Evolutionary conservation across 2,329 filamentous ascomycete species (phyloP).

Genomic region (Boeremia lycopersici): DNA sequence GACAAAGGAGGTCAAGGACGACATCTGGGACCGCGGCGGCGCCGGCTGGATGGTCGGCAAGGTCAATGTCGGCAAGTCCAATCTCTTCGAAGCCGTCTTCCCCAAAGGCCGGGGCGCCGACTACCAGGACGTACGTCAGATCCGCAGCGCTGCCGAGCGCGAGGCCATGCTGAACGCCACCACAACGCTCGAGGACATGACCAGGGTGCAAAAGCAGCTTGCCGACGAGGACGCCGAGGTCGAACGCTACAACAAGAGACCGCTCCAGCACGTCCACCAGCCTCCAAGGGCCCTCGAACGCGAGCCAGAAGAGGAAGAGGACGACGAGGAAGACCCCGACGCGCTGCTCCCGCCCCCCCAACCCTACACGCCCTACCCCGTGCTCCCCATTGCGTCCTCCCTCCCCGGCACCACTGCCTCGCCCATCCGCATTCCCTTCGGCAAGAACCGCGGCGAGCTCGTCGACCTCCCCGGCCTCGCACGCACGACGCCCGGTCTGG

Average conservation of each 20-base stretch:
- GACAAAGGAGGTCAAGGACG: constrained; percentile 83
- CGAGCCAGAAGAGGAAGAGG: constrained; percentile 28
- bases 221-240: constrained; percentile 41
- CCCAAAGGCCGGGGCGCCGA: constrained; percentile 66
- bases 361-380: constrained; percentile 74
- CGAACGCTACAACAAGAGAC: constrained; percentile 27
- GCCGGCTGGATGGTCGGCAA: constrained; percentile 98
- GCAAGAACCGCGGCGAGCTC: constrained; percentile 82
- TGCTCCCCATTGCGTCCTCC: constrained; percentile 84
- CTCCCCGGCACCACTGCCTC: constrained; percentile 93
- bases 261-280: constrained; percentile 27
- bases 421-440: constrained; percentile 91
- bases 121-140: constrained; percentile 43
- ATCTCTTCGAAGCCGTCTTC: constrained; percentile 84
- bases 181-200: constrained; percentile 34
- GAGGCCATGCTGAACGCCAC: constrained; percentile 39
- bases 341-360: constrained; percentile 77
- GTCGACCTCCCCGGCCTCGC: constrained; percentile 89
- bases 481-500: constrained; percentile 67
- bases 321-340: constrained; percentile 40
- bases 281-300: constrained; percentile 23
- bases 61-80: constrained; percentile 96
- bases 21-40: constrained; percentile 82
- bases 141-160: constrained; percentile 41
- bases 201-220: constrained; percentile 35